A percentile compares a stretch with the other conserved stretches of the same genome.
phyloP scores from a whole-genome alignment of 345 rosid genomes.

The Moringa oleifera region DNA sequence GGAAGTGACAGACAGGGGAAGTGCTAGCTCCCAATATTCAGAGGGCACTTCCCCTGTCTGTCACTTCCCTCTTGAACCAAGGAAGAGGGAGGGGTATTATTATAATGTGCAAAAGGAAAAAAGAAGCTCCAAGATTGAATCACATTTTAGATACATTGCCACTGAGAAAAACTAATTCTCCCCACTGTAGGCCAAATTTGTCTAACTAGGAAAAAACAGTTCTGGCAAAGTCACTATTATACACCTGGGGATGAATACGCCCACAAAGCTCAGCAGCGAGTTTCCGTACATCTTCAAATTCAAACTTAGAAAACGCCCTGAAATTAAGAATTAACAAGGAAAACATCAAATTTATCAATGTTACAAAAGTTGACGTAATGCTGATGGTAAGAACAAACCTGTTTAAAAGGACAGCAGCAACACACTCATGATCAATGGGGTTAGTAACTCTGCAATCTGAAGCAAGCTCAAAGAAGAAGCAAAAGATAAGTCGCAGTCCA shows the following conservation, averaged over 20 bases:
- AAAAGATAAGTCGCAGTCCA: constrained; percentile 5
- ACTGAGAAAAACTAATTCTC: not conserved
- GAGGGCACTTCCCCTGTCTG: no score
- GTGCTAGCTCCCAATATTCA: no score
- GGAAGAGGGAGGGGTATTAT: no score
- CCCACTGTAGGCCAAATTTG: constrained; percentile 4
- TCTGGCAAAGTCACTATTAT: constrained; percentile 1
- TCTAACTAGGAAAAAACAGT: constrained; percentile 12
- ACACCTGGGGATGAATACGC: constrained; percentile 77
- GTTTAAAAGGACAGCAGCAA: constrained; percentile 61
- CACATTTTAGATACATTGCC: not conserved
- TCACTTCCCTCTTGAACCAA: no score
- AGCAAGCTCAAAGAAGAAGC: constrained; percentile 15
- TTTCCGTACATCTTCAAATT: constrained; percentile 79
- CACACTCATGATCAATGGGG: constrained; percentile 36
- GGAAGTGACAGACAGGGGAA: no score
- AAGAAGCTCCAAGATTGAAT: no score
- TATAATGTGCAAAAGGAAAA: no score
- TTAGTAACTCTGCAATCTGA: constrained; percentile 41
- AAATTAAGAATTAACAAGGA: constrained; percentile 17
- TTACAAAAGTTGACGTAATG: constrained; percentile 18
- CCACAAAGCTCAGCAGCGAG: constrained; percentile 95
- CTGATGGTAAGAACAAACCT: constrained; percentile 39
- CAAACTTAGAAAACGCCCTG: constrained; percentile 68
- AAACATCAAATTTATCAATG: constrained; percentile 17